Evolutionary conservation across 805 yeast species (phyloP), one percentile per base, ranked within the genome.

Genomic region (Maudiozyma bulderi): DNA sequence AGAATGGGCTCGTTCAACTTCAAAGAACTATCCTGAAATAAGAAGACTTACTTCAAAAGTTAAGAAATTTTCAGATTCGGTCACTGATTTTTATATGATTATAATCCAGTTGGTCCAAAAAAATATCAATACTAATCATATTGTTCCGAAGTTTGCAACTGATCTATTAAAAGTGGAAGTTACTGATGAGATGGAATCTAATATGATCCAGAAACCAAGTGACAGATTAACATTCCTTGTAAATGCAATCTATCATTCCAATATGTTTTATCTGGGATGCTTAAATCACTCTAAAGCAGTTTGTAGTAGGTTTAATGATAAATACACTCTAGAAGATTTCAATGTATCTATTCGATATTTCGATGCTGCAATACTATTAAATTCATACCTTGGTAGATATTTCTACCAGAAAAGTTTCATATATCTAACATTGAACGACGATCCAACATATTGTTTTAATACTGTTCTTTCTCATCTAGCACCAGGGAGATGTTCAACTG

Each of bases 381-480:
- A 82, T 30, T 90, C 91, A 1, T 77, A 86, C 0, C 70, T 81
- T 49, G 85, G 85, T 47, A 89, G 82, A 56, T 53, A 82, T 80
- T 31, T 56, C 48, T 54, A 61, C 41, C 67, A 64, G 44, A 53
- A 53, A 35, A 63, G 64, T 31, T 49, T 64, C 48, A 50, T 61
- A 4, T 56, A 58, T 48, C 50, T 61, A 8, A 61, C 57, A 43
- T 55, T 64, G 15, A 53, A 59, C n/a, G 53, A 55, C 45, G 50
- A 56, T 28, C 62, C 64, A 1, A 31, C 47, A 9, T 59, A 63
- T 4, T 46, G 52, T 8, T 57, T 63, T 50, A 56, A 61, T 41
- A 57, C 62, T 47, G 67, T 77, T 44, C 68, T 86, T 54, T 78
- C 85, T 3, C 72, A 74, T 20, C 69, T 76, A 53, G 75, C 86